Conservation (phyloP, 768 basidiomycete species). For the Amanita exitialis region DNA sequence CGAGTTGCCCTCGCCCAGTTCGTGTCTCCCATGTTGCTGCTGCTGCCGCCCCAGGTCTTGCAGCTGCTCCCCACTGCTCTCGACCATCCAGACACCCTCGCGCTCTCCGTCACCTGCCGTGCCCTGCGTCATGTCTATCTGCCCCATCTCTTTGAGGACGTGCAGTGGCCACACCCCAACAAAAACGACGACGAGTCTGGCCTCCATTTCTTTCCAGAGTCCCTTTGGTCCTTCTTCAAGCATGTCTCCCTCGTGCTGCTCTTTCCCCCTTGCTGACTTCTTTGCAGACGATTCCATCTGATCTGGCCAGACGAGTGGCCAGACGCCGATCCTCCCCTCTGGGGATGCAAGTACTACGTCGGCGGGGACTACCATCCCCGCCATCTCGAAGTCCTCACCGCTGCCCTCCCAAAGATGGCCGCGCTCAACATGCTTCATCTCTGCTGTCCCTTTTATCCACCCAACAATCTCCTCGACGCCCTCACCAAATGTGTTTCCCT, state of each 20-base stretch:
- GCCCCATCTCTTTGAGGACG: constrained; percentile 22
- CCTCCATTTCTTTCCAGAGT: constrained; percentile 28
- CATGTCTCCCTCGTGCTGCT: constrained; percentile 11
- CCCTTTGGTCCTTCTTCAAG: constrained; percentile 28
- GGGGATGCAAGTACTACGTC: constrained; percentile 24
- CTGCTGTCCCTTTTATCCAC: constrained; percentile 29
- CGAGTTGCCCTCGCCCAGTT: too few relatives aligned
- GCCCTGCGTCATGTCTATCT: constrained; percentile 18
- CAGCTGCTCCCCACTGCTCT: constrained; percentile 16
- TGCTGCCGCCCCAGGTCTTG: constrained; percentile 16
- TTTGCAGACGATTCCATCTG: constrained; percentile 24
- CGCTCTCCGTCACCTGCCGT: constrained; percentile 18
- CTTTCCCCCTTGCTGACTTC: not conserved
- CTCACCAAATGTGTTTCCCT: constrained; percentile 25
- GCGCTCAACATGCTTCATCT: constrained; percentile 24
- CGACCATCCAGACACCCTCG: constrained; percentile 13
- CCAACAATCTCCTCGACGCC: constrained; percentile 23
- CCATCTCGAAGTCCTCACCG: constrained; percentile 25
- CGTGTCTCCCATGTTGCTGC: constrained; percentile 4
- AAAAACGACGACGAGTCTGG: constrained; percentile 25
- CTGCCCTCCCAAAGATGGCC: constrained; percentile 26
- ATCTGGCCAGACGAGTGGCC: constrained; percentile 37
- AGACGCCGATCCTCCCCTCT: constrained; percentile 27
- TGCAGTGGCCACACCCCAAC: constrained; percentile 30
- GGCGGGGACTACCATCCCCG: constrained; percentile 25